phyloP scores from a whole-genome alignment of 176 grass and related monocot species.

The Otatea glauca region DNA sequence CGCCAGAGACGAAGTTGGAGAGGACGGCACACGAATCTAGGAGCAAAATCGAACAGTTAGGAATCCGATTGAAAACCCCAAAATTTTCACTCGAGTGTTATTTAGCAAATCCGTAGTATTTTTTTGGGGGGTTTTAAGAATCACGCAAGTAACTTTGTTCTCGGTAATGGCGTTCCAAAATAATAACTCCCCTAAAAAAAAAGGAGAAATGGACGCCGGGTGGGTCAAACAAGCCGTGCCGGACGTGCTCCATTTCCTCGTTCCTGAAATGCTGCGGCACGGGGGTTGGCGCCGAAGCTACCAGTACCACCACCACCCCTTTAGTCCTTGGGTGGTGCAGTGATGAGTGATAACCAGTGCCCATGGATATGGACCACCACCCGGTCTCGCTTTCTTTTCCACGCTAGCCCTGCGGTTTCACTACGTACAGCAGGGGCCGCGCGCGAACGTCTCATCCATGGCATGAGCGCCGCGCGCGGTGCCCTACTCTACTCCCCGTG shows the following conservation, averaged over 20 bases:
- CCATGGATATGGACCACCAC: background rate
- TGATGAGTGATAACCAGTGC: background rate
- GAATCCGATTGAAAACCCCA: too few relatives aligned
- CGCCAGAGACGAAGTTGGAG: too few relatives aligned
- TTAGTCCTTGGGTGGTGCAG: background rate
- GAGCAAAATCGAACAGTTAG: too few relatives aligned
- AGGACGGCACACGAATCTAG: too few relatives aligned
- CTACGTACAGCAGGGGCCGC: background rate
- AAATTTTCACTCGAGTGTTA: too few relatives aligned
- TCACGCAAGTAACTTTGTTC: background rate
- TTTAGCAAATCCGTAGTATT: background rate
- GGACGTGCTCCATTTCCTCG: background rate
- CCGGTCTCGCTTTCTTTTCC: background rate
- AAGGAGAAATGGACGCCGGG: background rate
- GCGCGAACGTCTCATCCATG: background rate
- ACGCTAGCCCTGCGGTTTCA: background rate
- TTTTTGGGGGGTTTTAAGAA: background rate
- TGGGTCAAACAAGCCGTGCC: background rate
- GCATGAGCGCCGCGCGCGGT: background rate
- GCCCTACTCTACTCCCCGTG: background rate
- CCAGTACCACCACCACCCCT: background rate
- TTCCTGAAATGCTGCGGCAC: background rate
- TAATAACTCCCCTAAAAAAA: background rate
- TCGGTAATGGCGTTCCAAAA: background rate
- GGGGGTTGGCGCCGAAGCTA: background rate